Base-by-base conservation (phyloP, 208 protist species). In the Leishmania martiniquensis region DNA sequence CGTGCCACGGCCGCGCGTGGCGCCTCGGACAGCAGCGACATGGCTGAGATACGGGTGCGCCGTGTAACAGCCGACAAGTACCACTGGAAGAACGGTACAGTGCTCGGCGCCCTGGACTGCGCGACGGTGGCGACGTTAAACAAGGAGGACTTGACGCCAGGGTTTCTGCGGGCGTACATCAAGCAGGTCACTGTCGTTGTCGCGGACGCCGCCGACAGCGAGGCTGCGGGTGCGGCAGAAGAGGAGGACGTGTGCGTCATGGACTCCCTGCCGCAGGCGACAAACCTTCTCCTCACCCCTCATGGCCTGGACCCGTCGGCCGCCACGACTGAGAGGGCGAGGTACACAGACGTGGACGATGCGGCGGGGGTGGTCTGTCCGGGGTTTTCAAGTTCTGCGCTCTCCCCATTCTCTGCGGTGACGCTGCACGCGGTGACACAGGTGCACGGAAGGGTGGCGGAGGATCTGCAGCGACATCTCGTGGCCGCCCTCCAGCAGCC, bases 201-300 rank as follows among this genome's bases (percentile, higher is more conserved):
- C 2, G 68, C 17, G 47, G 81, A 89, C 51, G 39, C 20, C 52
- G 63, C 29, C 34, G 81, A 72, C 34, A 57, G 54, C 52, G 68
- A 79, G 42, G 67, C 77, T n/a, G 76, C n/a, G 32, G 57, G 17
- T 20, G 51, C 15, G 17, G 54, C 29, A 32, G 77, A 59, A 22
- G 37, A 60, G 54, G 59, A 76, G 51, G 83, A 62, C 1, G 77
- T 85, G 34, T 88, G 82, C 42, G 74, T 65, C 22, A 44, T 75
- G 59, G 54, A 72, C 32, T 71, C 76, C 51, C 78, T 93, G 45
- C 4, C 57, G 29, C 89, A 91, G 76, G 77, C 89, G 4, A 94
- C 89, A 17, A 95, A 92, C 75, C 57, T 96, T 25, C 81, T 96
- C 34, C 71, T 94, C 39, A 87, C 86, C 6, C 93, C 93, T 2